Evolutionary conservation across 306 rosid genomes (phyloP), one percentile per base, ranked within the genome.

Genomic region (Arachis hypogaea): DNA sequence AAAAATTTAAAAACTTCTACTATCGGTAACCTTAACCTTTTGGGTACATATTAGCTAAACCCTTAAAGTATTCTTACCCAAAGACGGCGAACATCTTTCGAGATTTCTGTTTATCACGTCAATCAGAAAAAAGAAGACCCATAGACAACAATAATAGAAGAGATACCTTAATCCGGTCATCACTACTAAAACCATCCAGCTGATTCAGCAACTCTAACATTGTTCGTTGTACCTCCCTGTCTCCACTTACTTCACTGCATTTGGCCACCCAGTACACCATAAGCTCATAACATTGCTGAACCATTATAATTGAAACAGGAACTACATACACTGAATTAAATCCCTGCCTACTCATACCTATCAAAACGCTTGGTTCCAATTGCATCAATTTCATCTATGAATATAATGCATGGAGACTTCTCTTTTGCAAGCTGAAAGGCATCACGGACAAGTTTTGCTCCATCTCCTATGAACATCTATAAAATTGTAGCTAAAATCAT

Each of bases 331-430:
- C 38, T 33, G 38, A 33, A 33, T 33, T 57, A n/a, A 64, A 66
- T 11, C 51, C 59, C 30, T 57, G 69, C 50, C 56, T 2, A 12
- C 59, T 50, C 8, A 58, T 91, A 91, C 97, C 97, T 92, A 63
- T 87, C 93, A 87, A 92, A 92, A 36, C 96, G 88, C 86, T 92
- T 92, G 71, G 96, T 92, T 18, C 96, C 97, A 68, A 89, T 92
- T 3, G 96, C 97, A 80, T 92, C 97, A 69, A 92, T 92, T 81
- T 92, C 97, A 82, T 92, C 97, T 46, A 92, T 92, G 74, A 92
- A 92, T 70, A 92, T 89, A 77, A 92, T 87, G 86, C 96, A 89
- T 0, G 97, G 97, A 22, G 97, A 89, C 67, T 92, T 92, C 81
- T 92, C 97, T 74, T 92, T 92, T 71, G 97, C 96, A 66, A 92